phyloP scores from a whole-genome alignment of 2,329 filamentous ascomycete genomes.

The Ceratocystis lukuohia region DNA sequence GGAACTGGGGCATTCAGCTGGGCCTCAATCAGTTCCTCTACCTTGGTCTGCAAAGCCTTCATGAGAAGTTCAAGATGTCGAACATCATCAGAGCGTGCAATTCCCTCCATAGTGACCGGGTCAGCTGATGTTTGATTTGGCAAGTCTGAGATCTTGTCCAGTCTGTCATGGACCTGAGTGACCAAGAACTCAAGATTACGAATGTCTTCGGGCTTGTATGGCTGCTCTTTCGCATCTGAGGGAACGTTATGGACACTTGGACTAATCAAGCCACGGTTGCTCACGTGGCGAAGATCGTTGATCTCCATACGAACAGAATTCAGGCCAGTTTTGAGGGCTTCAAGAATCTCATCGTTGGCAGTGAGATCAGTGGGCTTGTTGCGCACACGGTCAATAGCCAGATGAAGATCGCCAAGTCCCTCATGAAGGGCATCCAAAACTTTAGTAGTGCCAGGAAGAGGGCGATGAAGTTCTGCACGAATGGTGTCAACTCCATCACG shows the following conservation, averaged over 20 bases:
- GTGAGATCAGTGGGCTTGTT: conserved; percentile 73
- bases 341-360: conserved; percentile 77
- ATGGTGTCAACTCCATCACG: conserved; percentile 61
- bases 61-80: conserved; percentile 77
- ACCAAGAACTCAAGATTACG: conserved; percentile 16
- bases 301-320: conserved; percentile 65
- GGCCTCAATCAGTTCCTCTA: conserved; percentile 38
- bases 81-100: conserved; percentile 59
- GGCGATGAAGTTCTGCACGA: conserved; percentile 57
- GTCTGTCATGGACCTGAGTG: conserved; percentile 10
- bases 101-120: conserved; percentile 7
- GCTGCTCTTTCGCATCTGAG: conserved; percentile 5
- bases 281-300: conserved; percentile 54
- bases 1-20: conserved; percentile 34
- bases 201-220: conserved; percentile 9
- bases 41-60: conserved; percentile 66
- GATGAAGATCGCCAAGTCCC: conserved; percentile 63
- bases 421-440: conserved; percentile 83
- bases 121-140: not conserved
- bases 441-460: conserved; percentile 62
- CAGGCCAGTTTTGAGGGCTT: conserved; percentile 73
- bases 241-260: conserved; percentile 40
- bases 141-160: conserved; percentile 11
- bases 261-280: conserved; percentile 38
- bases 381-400: conserved; percentile 61